Conservation (phyloP, 2,329 filamentous ascomycete species). For the Ascochyta lentis region DNA sequence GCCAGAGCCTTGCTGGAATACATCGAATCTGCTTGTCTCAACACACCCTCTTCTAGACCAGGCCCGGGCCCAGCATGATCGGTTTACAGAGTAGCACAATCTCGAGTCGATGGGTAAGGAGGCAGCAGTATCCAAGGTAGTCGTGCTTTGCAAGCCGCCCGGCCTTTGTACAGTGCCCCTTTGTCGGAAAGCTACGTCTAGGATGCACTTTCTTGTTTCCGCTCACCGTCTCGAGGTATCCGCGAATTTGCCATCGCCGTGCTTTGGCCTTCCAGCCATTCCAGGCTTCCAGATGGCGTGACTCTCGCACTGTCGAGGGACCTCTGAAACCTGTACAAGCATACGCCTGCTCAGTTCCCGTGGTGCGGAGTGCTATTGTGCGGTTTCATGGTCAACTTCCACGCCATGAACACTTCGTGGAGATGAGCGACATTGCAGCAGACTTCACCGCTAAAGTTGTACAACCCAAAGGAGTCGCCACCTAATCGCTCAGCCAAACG, state of each 20-base stretch:
- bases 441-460: constrained; percentile 43
- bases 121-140: constrained; percentile 1
- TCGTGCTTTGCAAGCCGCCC: not conserved
- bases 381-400: constrained; percentile 1
- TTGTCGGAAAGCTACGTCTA: not conserved
- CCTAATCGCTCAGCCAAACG: constrained; percentile 23
- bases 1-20: constrained; percentile 36
- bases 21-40: constrained; percentile 12
- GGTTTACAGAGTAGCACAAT: not conserved
- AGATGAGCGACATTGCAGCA: constrained; percentile 12
- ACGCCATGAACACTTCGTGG: constrained; percentile 6
- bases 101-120: not conserved
- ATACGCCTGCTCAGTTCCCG: constrained; percentile 7
- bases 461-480: constrained; percentile 33
- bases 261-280: not conserved
- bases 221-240: constrained; percentile 6
- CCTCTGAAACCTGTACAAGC: constrained; percentile 6
- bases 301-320: not conserved
- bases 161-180: not conserved
- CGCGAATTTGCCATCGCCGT: not conserved
- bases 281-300: not conserved
- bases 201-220: not conserved
- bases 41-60: constrained; percentile 9
- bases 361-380: not conserved
- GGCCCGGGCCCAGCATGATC: not conserved